Conservation (phyloP, 495 filamentous ascomycete genomes). For the Aspergillus haitiensis region DNA sequence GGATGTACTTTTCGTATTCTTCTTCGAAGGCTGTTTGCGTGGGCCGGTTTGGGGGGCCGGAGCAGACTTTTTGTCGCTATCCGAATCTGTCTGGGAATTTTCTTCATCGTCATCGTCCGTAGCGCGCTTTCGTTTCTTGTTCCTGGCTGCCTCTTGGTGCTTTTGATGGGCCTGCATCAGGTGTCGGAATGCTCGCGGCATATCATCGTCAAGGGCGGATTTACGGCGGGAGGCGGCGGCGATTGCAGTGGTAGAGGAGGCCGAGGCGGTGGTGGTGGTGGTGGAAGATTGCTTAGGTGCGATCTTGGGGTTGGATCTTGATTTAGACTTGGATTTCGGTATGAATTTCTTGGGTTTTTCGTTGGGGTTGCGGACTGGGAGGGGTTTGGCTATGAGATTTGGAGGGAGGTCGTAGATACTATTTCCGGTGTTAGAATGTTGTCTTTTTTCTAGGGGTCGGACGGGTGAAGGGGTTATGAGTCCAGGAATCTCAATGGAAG, state of each 20-base stretch:
- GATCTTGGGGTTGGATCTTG: slow-evolving; percentile 24
- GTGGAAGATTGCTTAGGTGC: slow-evolving; percentile 25
- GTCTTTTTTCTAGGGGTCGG: too few species aligned
- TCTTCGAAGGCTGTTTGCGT: neutral
- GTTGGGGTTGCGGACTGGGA: slow-evolving; percentile 56
- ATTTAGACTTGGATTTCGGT: slow-evolving; percentile 15
- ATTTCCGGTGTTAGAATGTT: neutral
- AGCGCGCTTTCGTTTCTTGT: slow-evolving; percentile 51
- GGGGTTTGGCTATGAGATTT: slow-evolving; percentile 63
- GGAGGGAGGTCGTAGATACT: slow-evolving; percentile 75
- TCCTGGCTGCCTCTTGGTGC: slow-evolving; percentile 53
- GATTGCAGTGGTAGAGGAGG: slow-evolving; percentile 29
- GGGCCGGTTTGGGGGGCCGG: slow-evolving; percentile 16
- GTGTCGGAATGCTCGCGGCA: slow-evolving; percentile 79
- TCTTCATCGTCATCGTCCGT: slow-evolving; percentile 15
- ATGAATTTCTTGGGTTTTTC: slow-evolving; percentile 26
- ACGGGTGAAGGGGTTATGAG: neutral
- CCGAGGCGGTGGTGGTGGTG: slow-evolving; percentile 17
- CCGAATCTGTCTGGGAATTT: neutral
- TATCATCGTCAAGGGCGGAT: slow-evolving; percentile 64
- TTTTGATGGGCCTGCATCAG: slow-evolving; percentile 66
- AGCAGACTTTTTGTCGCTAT: slow-evolving; percentile 13
- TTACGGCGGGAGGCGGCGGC: slow-evolving; percentile 41
- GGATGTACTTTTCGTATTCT: slow-evolving; percentile 17
- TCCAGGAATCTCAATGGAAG: too few species aligned